Evolutionary conservation across 108 stramenopile species (phyloP), one percentile per base, ranked within the genome.

Genomic region (Seminavis robusta): DNA sequence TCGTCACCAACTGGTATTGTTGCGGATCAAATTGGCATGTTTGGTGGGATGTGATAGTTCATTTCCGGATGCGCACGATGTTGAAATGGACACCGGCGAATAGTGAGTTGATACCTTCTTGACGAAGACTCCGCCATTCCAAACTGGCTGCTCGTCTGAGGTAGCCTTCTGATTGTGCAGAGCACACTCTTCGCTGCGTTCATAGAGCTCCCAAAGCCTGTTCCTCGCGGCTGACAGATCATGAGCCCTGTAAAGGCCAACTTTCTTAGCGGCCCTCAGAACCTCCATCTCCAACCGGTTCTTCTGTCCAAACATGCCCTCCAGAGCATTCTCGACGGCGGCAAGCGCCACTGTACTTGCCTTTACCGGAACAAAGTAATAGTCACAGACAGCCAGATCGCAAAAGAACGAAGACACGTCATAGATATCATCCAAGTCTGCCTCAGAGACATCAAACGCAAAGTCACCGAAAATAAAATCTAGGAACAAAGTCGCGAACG

Each of bases 321-420:
- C 90, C 46, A 91, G 69, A 4, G 90, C 79, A 50, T 88, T 88
- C 16, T 76, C 47, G n/a, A 92, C 69, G 17, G 76, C 70, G 3
- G 86, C 82, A 8, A 88, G 31, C 0, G 90, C 84, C 47, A 81
- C 56, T 4, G 53, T 39, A 21, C 77, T 79, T 10, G 76, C 67
- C 28, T 29, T 38, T 23, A 69, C 15, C 25, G 56, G 48, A 11
- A 78, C 63, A 65, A 84, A 84, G 43, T 59, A 78, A 57, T 84
- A 84, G 56, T 84, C 81, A 44, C 81, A 83, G 11, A 83, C 57
- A 6, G 81, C 67, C 33, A 83, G 55, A 42, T 83, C 81, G 1
- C 69, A 69, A 28, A 82, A 77, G 59, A 83, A 83, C 15, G 72
- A 74, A n/a, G 81, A 63, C 7, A 73, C 65, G 23, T 76, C 75